Conservation (phyloP, 192 early-diverging fungal genomes). For the Backusella westeae region DNA sequence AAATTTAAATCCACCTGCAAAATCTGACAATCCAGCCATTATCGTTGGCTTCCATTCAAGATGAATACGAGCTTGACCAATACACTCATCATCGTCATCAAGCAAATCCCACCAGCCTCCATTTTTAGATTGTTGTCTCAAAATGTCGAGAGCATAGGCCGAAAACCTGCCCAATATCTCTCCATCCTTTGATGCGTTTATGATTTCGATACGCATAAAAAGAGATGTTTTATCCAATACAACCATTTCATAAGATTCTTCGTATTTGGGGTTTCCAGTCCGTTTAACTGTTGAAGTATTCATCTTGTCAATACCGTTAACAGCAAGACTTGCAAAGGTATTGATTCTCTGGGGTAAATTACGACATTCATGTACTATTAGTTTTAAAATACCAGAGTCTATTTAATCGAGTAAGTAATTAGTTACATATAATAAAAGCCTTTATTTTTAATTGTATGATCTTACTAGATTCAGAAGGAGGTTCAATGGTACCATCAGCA, state of each 20-base stretch:
- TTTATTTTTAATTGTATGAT: neutral
- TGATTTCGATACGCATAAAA: conserved; percentile 56
- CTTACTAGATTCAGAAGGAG: conserved; percentile 53
- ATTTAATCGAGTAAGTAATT: neutral
- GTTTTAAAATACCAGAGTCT: conserved; percentile 58
- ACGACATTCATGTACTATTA: conserved; percentile 54
- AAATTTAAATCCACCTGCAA: conserved; percentile 16
- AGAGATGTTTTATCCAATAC: conserved; percentile 63
- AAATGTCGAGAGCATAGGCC: conserved; percentile 34
- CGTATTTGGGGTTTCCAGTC: conserved; percentile 73
- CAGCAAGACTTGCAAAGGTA: conserved; percentile 46
- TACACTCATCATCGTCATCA: neutral
- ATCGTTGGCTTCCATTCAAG: conserved; percentile 71
- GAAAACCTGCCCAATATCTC: conserved; percentile 30
- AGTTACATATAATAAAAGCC: neutral
- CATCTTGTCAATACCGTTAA: conserved; percentile 43
- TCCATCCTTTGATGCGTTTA: conserved; percentile 43
- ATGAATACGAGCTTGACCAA: conserved; percentile 30
- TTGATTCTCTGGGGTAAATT: conserved; percentile 42
- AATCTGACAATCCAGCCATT: conserved; percentile 43
- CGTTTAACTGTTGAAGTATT: conserved; percentile 60
- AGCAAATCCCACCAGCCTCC: conserved; percentile 32
- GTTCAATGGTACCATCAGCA: conserved; percentile 37
- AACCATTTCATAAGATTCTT: conserved; percentile 62
- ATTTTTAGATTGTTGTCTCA: conserved; percentile 20